phyloP scores from a whole-genome alignment of 345 rosid genomes.

The Moringa oleifera region DNA sequence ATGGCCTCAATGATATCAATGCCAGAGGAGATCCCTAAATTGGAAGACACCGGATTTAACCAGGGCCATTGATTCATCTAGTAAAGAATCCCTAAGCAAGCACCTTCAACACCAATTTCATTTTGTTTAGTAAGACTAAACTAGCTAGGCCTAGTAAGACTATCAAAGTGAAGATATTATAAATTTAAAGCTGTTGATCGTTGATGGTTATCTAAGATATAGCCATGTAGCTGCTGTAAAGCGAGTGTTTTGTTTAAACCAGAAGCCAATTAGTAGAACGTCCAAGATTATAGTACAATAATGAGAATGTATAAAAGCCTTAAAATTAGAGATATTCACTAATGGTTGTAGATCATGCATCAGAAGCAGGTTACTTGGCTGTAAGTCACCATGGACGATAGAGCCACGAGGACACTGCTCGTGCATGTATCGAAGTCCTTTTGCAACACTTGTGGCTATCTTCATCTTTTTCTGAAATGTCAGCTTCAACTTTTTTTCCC shows the following conservation, averaged over 20 bases:
- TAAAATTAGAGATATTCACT: slow-evolving; percentile 17
- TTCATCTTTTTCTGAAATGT: slow-evolving; percentile 21
- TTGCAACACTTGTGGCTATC: slow-evolving; percentile 23
- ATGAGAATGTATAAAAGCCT: not conserved
- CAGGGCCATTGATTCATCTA: slow-evolving; percentile 12
- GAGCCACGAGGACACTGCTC: slow-evolving; percentile 27
- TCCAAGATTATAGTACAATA: not conserved
- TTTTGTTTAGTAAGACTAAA: not conserved
- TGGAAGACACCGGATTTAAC: slow-evolving; percentile 26
- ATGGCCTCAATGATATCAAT: slow-evolving; percentile 37
- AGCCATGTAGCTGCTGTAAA: slow-evolving; percentile 26
- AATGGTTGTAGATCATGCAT: slow-evolving; percentile 17
- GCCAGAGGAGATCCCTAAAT: slow-evolving; percentile 40
- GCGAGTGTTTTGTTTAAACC: slow-evolving; percentile 23
- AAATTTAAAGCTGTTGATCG: slow-evolving; percentile 15
- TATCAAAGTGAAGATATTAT: too few species aligned
- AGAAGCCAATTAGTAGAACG: too few species aligned
- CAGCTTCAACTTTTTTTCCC: slow-evolving; percentile 2
- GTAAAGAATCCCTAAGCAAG: slow-evolving; percentile 3
- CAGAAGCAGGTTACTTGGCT: slow-evolving; percentile 20
- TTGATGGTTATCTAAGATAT: slow-evolving; percentile 9
- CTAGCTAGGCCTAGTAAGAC: too few species aligned
- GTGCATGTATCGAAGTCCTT: slow-evolving; percentile 31
- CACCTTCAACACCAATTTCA: slow-evolving; percentile 12
- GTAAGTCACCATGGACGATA: slow-evolving; percentile 22